Conservation (phyloP, 257 asterid genomes). For the Nicotiana sylvestris region DNA sequence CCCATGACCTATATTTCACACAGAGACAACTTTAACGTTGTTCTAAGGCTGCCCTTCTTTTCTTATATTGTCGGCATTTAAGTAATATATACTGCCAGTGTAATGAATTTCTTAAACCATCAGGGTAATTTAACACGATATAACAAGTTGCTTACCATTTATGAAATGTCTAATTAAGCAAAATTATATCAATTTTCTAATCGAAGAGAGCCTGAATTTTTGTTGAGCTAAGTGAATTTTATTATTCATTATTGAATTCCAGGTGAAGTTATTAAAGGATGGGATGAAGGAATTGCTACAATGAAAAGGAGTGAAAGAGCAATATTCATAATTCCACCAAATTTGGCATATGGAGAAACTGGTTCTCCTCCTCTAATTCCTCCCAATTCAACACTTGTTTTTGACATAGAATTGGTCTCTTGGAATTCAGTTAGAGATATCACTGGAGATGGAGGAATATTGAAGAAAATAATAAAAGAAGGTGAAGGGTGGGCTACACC, state of each 20-base stretch:
- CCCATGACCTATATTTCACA: too few relatives aligned
- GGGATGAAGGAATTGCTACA: constrained; percentile 59
- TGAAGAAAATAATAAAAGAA: constrained; percentile 48
- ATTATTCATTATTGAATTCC: neutral
- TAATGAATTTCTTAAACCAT: neutral
- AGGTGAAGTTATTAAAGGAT: constrained; percentile 69
- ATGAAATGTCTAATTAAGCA: too few relatives aligned
- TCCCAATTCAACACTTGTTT: constrained; percentile 57
- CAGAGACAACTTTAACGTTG: too few relatives aligned
- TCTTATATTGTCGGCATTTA: neutral
- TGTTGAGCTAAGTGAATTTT: too few relatives aligned
- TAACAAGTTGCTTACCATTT: too few relatives aligned
- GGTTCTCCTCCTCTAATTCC: constrained; percentile 57
- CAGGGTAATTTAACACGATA: neutral
- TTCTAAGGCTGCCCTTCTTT: too few relatives aligned
- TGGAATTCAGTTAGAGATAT: constrained; percentile 59
- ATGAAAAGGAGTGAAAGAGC: constrained; percentile 66
- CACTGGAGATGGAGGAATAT: constrained; percentile 53
- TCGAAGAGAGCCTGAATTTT: too few relatives aligned
- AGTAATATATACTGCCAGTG: neutral
- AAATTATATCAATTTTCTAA: too few relatives aligned
- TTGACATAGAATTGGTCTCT: constrained; percentile 44
- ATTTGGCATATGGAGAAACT: constrained; percentile 46
- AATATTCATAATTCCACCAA: constrained; percentile 51
- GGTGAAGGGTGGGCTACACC: constrained; percentile 80